Conservation (phyloP, 2,329 filamentous ascomycete genomes). For the Apiospora kogelbergensis region DNA sequence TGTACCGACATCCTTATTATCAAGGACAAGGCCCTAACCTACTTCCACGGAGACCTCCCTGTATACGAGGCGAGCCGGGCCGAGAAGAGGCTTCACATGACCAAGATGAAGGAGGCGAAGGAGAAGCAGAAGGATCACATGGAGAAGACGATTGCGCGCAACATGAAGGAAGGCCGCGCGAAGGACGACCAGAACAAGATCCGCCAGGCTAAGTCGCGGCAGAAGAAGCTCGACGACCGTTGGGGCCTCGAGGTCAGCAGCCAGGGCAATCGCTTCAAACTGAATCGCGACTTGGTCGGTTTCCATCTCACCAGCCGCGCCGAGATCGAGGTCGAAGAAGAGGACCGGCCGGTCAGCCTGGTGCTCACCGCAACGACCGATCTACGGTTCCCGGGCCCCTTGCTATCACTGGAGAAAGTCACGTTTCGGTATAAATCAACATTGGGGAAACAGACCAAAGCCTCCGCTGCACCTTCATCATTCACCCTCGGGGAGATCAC, state of each 20-base stretch:
- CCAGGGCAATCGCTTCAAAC: slow-evolving; percentile 74
- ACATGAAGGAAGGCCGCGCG: slow-evolving; percentile 72
- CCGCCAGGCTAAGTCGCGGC: slow-evolving; percentile 78
- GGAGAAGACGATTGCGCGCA: slow-evolving; percentile 73
- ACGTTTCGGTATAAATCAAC: slow-evolving; percentile 59
- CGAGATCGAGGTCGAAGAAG: slow-evolving; percentile 70
- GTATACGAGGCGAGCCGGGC: slow-evolving; percentile 69
- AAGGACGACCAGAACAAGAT: slow-evolving; percentile 83
- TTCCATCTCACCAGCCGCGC: slow-evolving; percentile 58
- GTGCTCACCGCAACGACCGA: slow-evolving; percentile 64
- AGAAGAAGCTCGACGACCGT: slow-evolving; percentile 81
- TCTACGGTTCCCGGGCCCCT: slow-evolving; percentile 71
- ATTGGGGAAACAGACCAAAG: slow-evolving; percentile 12
- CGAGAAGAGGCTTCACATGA: slow-evolving; percentile 67
- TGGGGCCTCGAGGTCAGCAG: slow-evolving; percentile 74
- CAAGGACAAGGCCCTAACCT: slow-evolving; percentile 68
- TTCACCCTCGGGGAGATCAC: slow-evolving; percentile 61
- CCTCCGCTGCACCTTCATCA: slow-evolving; percentile 33
- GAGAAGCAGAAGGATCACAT: slow-evolving; percentile 80
- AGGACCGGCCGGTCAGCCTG: slow-evolving; percentile 59
- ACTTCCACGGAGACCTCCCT: slow-evolving; percentile 73
- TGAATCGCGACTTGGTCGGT: slow-evolving; percentile 71
- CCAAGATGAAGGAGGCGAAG: slow-evolving; percentile 77
- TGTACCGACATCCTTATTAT: slow-evolving; percentile 78
- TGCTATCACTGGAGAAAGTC: slow-evolving; percentile 71